A percentile compares a stretch with the other conserved stretches of the same genome.
Conservation (phyloP, 805 yeast genomes). For the Nakazawaea populi region DNA sequence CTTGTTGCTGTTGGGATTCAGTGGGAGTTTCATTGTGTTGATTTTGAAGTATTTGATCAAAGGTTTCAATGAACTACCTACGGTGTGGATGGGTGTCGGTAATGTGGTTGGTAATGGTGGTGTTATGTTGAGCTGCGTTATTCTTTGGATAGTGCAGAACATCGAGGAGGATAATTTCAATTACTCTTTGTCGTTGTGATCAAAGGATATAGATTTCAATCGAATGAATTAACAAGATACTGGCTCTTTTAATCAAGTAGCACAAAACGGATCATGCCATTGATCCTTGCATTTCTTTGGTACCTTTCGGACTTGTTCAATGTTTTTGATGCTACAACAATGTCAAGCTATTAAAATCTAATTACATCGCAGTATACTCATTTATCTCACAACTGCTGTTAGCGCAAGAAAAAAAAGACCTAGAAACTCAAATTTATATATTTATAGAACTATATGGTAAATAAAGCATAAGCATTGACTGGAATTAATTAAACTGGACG, state of each 20-base stretch:
- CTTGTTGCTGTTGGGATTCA: constrained; percentile 86
- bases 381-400: background rate
- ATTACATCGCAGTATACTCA: background rate
- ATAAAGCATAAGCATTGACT: constrained; percentile 51
- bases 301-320: too few species aligned
- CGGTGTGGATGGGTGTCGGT: constrained; percentile 89
- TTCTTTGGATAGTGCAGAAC: constrained; percentile 91
- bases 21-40: constrained; percentile 86
- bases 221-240: too few species aligned
- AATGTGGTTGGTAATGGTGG: constrained; percentile 76
- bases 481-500: constrained; percentile 35
- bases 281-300: too few species aligned
- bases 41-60: constrained; percentile 79
- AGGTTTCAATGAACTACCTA: constrained; percentile 70
- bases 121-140: constrained; percentile 83
- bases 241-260: too few species aligned
- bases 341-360: too few species aligned
- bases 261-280: too few species aligned
- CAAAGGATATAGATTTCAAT: too few species aligned
- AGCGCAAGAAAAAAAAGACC: background rate
- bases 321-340: background rate
- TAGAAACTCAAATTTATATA: background rate
- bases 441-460: background rate
- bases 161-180: constrained; percentile 88
- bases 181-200: constrained; percentile 74